Base-by-base conservation (phyloP, 768 basidiomycete genomes). In the Roridomyces roridus region DNA sequence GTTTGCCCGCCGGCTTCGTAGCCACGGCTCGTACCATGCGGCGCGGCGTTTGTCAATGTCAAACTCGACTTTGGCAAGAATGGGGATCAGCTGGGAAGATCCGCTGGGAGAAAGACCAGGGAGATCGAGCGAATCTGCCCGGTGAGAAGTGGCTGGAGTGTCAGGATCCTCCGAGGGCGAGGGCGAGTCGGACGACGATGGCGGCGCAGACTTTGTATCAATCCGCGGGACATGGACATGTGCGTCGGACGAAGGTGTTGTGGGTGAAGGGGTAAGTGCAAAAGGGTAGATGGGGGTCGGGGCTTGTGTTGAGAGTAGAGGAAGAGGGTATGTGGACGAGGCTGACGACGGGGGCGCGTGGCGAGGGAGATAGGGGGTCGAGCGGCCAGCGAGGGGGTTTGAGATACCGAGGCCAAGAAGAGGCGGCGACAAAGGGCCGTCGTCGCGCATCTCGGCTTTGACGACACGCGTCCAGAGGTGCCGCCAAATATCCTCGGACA, bases 11-110 rank as follows among this genome's bases (percentile, higher is more conserved):
- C 90, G 75, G 65, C 86, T 90, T 53, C 85, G 80, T 24, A 86
- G 57, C 92, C 92, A 96, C 8, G 87, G 86, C n/a, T 87, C 87
- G 60, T 88, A 95, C 95, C 95, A 97, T 4, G 76, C 75, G 2
- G 94, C 95, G 60, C 80, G 87, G 48, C 83, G 77, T 35, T 79
- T 78, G 71, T 97, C 96, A 64, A 98, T 88, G 69, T 97, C 94
- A 65, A 98, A 97, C 70, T 98, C 95, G 12, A 98, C 86, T 71
- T 96, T 96, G 45, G 94, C 96, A 25, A 98, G 81, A 52, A 97
- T 87, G 5, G 91, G 91, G 49, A 93, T 85, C 21, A 92, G 73
- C 23, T 31, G 29, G 7, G 29, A 6, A 14, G 29, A 31, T 14
- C 87, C 83, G 43, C 83, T 71, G 6, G 86, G 85, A 52, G 72